Conservation (phyloP, 441 rosid species). For the Melastoma candidum region DNA sequence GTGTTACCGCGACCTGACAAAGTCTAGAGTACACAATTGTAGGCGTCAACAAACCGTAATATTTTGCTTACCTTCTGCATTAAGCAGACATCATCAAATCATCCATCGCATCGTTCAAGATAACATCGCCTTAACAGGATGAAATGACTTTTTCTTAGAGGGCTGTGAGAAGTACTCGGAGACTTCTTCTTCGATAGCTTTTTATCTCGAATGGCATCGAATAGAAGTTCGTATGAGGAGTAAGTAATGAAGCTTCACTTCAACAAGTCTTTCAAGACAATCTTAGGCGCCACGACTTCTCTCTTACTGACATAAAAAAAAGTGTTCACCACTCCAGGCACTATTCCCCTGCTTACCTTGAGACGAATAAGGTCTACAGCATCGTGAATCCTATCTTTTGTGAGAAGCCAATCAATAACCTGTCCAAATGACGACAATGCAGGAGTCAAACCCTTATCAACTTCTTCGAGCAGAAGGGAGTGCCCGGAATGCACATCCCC, state of each 20-base stretch:
- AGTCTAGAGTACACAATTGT: too few relatives aligned
- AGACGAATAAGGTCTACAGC: conserved; percentile 64
- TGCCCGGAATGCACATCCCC: conserved; percentile 55
- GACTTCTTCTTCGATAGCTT: conserved; percentile 50
- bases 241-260: conserved; percentile 75
- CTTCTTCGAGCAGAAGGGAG: conserved; percentile 40
- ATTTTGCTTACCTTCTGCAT: too few relatives aligned
- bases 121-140: conserved; percentile 2
- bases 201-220: conserved; percentile 79
- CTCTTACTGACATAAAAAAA: conserved; percentile 74
- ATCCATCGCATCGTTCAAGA: not conserved
- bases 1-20: too few relatives aligned
- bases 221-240: conserved; percentile 75
- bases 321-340: conserved; percentile 65
- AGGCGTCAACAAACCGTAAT: too few relatives aligned
- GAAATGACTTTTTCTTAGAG: conserved; percentile 7
- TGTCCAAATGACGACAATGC: conserved; percentile 64
- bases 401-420: conserved; percentile 73
- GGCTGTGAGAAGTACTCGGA: conserved; percentile 19
- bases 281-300: conserved; percentile 86
- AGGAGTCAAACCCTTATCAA: conserved; percentile 61
- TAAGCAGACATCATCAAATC: too few relatives aligned
- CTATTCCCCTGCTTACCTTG: conserved; percentile 62
- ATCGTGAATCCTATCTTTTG: conserved; percentile 55
- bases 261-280: conserved; percentile 78